These are phyloP conservation scores for Skeletonema potamos DNA, from an alignment of 108 stramenopile species.

Conservation along the genomic window DNA sequence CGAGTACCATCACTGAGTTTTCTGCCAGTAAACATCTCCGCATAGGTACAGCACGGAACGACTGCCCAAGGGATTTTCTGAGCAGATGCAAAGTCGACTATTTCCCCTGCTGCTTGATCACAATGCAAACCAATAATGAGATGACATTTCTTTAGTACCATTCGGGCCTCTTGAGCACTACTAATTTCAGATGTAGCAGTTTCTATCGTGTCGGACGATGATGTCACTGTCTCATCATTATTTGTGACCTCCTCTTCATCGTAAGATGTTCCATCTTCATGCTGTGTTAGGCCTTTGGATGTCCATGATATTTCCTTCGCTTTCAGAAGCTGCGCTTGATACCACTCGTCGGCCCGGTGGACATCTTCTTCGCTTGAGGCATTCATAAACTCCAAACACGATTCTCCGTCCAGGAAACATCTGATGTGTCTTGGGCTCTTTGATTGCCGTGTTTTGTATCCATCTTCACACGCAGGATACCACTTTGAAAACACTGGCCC, in stretches of 20 bases:
- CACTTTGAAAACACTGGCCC: slow-evolving; percentile 41
- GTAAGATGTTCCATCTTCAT: slow-evolving; percentile 32
- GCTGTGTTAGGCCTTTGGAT: slow-evolving; percentile 21
- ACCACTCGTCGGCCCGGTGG: slow-evolving; percentile 1
- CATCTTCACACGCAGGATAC: slow-evolving; percentile 41
- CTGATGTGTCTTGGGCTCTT: slow-evolving; percentile 23
- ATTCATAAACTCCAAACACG: slow-evolving; percentile 17
- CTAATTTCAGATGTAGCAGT: background rate
- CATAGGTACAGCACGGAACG: slow-evolving; percentile 54
- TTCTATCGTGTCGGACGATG: background rate
- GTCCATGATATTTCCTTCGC: slow-evolving; percentile 36
- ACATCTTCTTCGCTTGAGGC: background rate
- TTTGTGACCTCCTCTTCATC: slow-evolving; percentile 7
- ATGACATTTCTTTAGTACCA: slow-evolving; percentile 13
- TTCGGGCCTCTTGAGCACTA: slow-evolving; percentile 9
- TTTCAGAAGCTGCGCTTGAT: slow-evolving; percentile 4
- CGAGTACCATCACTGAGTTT: slow-evolving; percentile 22
- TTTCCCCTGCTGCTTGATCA: slow-evolving; percentile 55
- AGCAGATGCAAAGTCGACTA: slow-evolving; percentile 39
- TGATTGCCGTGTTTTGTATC: slow-evolving; percentile 21
- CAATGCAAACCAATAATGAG: slow-evolving; percentile 53
- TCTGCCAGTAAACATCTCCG: slow-evolving; percentile 30
- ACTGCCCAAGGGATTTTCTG: slow-evolving; percentile 41
- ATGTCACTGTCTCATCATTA: background rate
- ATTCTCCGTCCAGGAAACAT: slow-evolving; percentile 31